Conservation (phyloP, 257 asterid genomes). For the Fraxinus americana region DNA sequence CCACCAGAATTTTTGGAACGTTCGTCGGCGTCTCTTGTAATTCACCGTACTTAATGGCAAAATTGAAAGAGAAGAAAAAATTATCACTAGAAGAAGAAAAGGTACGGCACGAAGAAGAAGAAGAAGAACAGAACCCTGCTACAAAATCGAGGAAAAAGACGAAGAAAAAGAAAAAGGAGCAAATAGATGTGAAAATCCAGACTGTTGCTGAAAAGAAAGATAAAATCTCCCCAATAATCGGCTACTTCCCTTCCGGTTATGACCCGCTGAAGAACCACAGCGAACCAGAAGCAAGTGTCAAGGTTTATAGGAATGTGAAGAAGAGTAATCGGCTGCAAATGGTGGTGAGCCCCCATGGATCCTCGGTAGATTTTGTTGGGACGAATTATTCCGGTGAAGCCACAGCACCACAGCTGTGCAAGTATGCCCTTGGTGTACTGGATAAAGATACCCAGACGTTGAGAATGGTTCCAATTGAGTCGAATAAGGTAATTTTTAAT, state of each 20-base stretch:
- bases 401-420: slow-evolving; percentile 58
- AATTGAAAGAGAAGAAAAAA: slow-evolving; percentile 30
- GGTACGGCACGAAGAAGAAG: slow-evolving; percentile 12
- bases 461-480: slow-evolving; percentile 68
- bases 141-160: neutral
- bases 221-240: slow-evolving; percentile 57
- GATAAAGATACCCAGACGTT: slow-evolving; percentile 63
- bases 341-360: slow-evolving; percentile 54
- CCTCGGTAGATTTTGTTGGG: slow-evolving; percentile 68
- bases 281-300: slow-evolving; percentile 28
- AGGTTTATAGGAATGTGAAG: slow-evolving; percentile 45
- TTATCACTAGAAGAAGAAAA: slow-evolving; percentile 14
- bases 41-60: slow-evolving; percentile 36
- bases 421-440: slow-evolving; percentile 68
- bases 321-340: slow-evolving; percentile 57
- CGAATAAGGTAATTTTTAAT: slow-evolving; percentile 45
- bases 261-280: slow-evolving; percentile 42
- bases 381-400: slow-evolving; percentile 80
- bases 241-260: slow-evolving; percentile 68
- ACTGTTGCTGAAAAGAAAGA: slow-evolving; percentile 41
- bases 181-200: slow-evolving; percentile 36
- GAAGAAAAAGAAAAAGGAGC: neutral
- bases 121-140: slow-evolving; percentile 9
- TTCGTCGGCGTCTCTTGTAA: neutral
- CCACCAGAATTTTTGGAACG: neutral